Base-by-base conservation (phyloP, 495 filamentous ascomycete genomes). In the Neurospora sp. region DNA sequence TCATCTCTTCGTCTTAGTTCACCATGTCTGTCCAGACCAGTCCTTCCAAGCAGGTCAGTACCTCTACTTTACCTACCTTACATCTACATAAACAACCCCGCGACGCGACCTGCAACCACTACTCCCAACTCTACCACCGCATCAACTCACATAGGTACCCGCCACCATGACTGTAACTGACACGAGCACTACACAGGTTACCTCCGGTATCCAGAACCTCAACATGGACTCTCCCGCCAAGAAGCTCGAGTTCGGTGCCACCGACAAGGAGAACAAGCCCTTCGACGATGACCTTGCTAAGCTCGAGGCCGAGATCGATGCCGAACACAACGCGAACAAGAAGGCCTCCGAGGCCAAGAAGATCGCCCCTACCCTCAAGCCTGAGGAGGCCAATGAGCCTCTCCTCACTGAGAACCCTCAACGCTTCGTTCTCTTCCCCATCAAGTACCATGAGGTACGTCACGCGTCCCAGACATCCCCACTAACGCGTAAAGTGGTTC, bases 401-500 rank as follows among this genome's bases (percentile, higher is more conserved):
- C 87, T 99, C 73, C 90, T 99, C 37, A 92, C 92, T 80, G 96
- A 98, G 85, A 99, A 99, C 85, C 92, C 94, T 76, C 89, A 97
- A 74, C 93, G 96, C 76, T 99, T 98, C 81, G 96, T 99, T 71
- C 87, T 99, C 69, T 99, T 99, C 84, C 96, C 96, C 73, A 98
- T 99, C 83, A 98, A 97, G 87, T 98, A 98, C 82, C 94, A 99
- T 78, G 96, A 99, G 90, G 96, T 98, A 82, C 83, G 94, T 89
- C 75, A 83, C 86, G 82, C 82, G 82, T 78, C 81, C 46, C 20
- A 53, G 20, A 22, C 10, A 70, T 3, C 40, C 39, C 68, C 76
- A 74, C 76, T 84, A 79, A 88, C 90, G 90, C 89, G 92, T 92
- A 87, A 89, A 91, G 86, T 91, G 87, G 82, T 76, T 77, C 75